A percentile compares a stretch with the other conserved stretches of the same genome.
Evolutionary conservation across 129 eudicot genomes (phyloP).

Genomic region (Pseudognaphalium luteoalbum): DNA sequence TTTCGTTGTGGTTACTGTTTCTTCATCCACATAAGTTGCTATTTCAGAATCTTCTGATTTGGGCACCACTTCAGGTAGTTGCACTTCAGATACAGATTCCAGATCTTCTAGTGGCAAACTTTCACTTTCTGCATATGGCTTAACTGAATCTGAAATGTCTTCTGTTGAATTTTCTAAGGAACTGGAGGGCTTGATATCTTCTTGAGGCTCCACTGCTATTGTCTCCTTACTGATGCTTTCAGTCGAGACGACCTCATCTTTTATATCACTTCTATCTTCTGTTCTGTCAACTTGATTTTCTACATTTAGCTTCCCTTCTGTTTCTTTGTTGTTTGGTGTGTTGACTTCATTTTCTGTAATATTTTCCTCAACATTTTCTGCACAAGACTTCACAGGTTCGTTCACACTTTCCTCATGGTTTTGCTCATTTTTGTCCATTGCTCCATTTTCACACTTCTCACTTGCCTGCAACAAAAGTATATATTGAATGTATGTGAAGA

Average conservation of each 20-base stretch:
- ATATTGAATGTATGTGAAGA: background rate
- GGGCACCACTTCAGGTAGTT: slow-evolving; percentile 15
- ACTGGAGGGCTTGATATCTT: slow-evolving; percentile 25
- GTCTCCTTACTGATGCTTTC: slow-evolving; percentile 31
- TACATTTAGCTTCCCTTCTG: background rate
- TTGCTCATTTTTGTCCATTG: background rate
- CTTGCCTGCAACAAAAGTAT: background rate
- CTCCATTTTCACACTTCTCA: background rate
- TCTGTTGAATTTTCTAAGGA: slow-evolving; percentile 22
- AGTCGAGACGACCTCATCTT: background rate
- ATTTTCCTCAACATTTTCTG: slow-evolving; percentile 13
- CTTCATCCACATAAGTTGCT: slow-evolving; percentile 23
- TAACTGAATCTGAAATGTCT: slow-evolving; percentile 11
- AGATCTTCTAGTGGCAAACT: slow-evolving; percentile 21
- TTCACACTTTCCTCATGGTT: background rate
- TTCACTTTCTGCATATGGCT: slow-evolving; percentile 25
- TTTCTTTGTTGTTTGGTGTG: background rate
- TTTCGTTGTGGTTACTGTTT: slow-evolving; percentile 16
- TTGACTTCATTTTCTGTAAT: slow-evolving; percentile 21
- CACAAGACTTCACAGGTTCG: background rate
- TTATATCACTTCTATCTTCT: background rate
- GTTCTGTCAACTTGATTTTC: background rate
- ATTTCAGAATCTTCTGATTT: slow-evolving; percentile 31
- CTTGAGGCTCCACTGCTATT: slow-evolving; percentile 22
- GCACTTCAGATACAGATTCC: slow-evolving; percentile 25